A percentile compares a stretch with the other conserved stretches of the same genome.
Evolutionary conservation across 2,329 filamentous ascomycete genomes (phyloP).

Genomic region (Ophiosphaerella herpotricha): DNA sequence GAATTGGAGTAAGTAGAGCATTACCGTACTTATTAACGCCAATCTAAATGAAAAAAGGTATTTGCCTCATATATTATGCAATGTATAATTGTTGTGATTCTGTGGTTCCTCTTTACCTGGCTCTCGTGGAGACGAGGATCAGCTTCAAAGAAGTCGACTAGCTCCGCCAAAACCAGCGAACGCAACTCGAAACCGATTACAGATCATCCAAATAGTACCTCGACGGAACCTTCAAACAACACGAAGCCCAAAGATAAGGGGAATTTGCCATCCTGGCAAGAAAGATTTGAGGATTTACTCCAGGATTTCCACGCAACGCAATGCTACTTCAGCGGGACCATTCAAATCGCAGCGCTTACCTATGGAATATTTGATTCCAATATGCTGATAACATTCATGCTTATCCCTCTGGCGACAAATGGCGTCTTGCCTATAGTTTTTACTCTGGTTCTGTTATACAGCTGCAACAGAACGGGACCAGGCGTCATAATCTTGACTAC

Average conservation of each 20-base stretch:
- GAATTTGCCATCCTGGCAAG: conserved; percentile 1
- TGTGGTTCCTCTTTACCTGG: conserved; percentile 12
- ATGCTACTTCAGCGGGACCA: conserved; percentile 30
- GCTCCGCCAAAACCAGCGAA: neutral
- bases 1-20: conserved; percentile 17
- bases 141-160: neutral
- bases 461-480: conserved; percentile 4
- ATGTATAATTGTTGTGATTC: conserved; percentile 21
- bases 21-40: neutral
- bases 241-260: no score
- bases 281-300: conserved; percentile 12
- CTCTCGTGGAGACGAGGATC: neutral
- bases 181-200: neutral
- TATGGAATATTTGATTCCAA: conserved; percentile 21
- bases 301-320: conserved; percentile 30
- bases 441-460: conserved; percentile 15
- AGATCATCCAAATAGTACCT: no score
- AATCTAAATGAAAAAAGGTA: conserved; percentile 10
- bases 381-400: conserved; percentile 26
- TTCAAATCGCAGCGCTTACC: conserved; percentile 30
- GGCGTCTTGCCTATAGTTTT: conserved; percentile 24
- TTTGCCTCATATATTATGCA: conserved; percentile 30
- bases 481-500: conserved; percentile 16
- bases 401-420: conserved; percentile 26
- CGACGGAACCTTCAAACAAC: no score